phyloP scores from a whole-genome alignment of 2,329 filamentous ascomycete genomes.

The Ceratocystis albifundus region DNA sequence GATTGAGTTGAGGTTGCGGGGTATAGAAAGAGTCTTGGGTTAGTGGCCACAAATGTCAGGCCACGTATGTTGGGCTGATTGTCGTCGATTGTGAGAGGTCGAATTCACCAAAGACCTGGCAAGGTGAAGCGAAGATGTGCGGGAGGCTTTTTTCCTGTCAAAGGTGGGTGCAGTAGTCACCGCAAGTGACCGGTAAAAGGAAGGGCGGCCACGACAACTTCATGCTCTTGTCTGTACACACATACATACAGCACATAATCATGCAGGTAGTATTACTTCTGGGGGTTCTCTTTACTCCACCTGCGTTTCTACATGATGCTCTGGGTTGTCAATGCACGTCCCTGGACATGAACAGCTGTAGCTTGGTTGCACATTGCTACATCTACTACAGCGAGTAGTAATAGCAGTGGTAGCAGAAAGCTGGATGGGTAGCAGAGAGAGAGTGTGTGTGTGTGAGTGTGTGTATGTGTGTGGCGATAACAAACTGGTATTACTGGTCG shows the following conservation, averaged over 20 bases:
- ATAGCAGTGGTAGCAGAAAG: neutral
- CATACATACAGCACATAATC: neutral
- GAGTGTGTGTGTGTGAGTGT: too few species aligned
- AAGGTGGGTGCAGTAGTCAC: too few species aligned
- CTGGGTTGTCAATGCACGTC: constrained; percentile 4
- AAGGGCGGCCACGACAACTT: too few species aligned
- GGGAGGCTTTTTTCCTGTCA: neutral
- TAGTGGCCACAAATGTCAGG: neutral
- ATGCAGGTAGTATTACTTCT: neutral
- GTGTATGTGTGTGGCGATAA: too few species aligned
- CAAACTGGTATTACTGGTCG: too few species aligned
- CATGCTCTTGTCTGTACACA: neutral
- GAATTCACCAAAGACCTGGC: neutral
- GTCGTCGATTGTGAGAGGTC: neutral
- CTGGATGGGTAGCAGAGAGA: too few species aligned
- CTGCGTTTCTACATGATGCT: neutral
- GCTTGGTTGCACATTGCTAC: neutral
- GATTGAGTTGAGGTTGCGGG: too few species aligned
- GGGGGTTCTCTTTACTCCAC: neutral
- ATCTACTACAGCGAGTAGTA: neutral
- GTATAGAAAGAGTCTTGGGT: too few species aligned
- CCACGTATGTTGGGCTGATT: neutral
- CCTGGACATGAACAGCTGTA: constrained; percentile 3
- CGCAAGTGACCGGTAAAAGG: too few species aligned
- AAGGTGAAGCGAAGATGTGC: neutral